Conservation (phyloP, 805 yeast species). For the Teunomyces panamensis region DNA sequence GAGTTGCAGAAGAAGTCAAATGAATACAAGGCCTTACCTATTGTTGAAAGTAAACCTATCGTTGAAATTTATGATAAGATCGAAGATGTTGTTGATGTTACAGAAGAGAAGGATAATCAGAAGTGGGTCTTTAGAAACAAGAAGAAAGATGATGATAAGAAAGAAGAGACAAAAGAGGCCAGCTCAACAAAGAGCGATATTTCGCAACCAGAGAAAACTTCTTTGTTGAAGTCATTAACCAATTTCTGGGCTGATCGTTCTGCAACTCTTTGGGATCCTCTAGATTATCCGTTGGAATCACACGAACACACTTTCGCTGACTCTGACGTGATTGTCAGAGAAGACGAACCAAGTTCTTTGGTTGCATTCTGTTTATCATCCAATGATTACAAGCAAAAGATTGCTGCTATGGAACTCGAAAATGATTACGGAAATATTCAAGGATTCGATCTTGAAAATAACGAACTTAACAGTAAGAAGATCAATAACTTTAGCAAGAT, state of each 20-base stretch:
- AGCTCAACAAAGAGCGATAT: constrained; percentile 21
- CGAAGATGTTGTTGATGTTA: constrained; percentile 75
- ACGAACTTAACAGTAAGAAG: constrained; percentile 32
- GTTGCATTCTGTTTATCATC: constrained; percentile 91
- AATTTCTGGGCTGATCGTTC: constrained; percentile 98
- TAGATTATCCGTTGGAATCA: constrained; percentile 75
- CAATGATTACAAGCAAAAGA: constrained; percentile 71
- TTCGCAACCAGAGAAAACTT: constrained; percentile 60
- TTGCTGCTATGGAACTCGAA: constrained; percentile 36
- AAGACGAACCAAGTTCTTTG: constrained; percentile 93
- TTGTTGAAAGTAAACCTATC: constrained; percentile 75
- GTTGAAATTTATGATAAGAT: constrained; percentile 89
- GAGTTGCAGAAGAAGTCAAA: constrained; percentile 63
- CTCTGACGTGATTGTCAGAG: constrained; percentile 88
- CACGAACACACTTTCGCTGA: constrained; percentile 92
- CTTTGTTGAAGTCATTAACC: constrained; percentile 77
- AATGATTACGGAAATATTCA: constrained; percentile 11
- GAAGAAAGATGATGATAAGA: not conserved
- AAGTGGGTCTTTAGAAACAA: constrained; percentile 4
- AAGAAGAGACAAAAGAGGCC: constrained; percentile 2
- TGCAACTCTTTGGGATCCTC: constrained; percentile 91
- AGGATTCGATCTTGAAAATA: constrained; percentile 21
- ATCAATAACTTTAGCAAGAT: constrained; percentile 36
- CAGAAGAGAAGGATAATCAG: constrained; percentile 13
- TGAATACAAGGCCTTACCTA: constrained; percentile 65